A percentile compares a stretch with the other conserved stretches of the same genome.
These are phyloP conservation scores for Nannochloris sp. DNA, from an alignment of 139 green algal genomes.

Conservation along the genomic window DNA sequence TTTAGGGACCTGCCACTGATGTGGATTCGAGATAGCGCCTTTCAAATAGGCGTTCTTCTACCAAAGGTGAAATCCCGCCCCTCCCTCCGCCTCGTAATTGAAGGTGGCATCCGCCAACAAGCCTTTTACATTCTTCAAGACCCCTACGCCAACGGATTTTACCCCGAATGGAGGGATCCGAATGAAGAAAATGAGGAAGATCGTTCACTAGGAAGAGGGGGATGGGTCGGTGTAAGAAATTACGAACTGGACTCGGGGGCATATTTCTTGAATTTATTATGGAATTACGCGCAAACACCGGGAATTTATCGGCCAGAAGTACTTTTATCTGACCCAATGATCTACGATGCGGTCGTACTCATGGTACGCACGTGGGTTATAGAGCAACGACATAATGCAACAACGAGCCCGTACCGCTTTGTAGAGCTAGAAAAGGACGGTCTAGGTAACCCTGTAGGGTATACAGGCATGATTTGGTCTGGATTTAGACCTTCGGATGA, in stretches of 20 bases:
- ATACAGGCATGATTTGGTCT: constrained; percentile 54
- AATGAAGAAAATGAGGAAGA: constrained; percentile 24
- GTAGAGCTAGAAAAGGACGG: constrained; percentile 41
- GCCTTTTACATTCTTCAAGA: constrained; percentile 55
- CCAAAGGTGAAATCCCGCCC: constrained; percentile 31
- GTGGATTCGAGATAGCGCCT: constrained; percentile 45
- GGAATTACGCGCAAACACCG: constrained; percentile 36
- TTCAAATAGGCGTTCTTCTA: constrained; percentile 48
- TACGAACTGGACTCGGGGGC: constrained; percentile 59
- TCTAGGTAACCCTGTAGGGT: constrained; percentile 24
- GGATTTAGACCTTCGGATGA: constrained; percentile 56
- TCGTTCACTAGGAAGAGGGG: constrained; percentile 27
- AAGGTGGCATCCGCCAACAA: constrained; percentile 20
- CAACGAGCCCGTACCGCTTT: constrained; percentile 33
- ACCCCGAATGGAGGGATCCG: constrained; percentile 19
- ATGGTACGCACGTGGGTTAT: constrained; percentile 30
- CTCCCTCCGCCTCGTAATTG: constrained; percentile 23
- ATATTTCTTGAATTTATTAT: constrained; percentile 57
- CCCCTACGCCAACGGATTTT: constrained; percentile 50
- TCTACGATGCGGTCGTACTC: constrained; percentile 40
- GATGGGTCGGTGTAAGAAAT: constrained; percentile 54
- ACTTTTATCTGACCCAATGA: constrained; percentile 21
- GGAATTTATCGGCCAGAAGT: constrained; percentile 17
- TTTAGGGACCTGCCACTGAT: constrained; percentile 44
- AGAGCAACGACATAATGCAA: constrained; percentile 49